phyloP scores from a whole-genome alignment of 108 stramenopile genomes.

The Nitzschia palea region DNA sequence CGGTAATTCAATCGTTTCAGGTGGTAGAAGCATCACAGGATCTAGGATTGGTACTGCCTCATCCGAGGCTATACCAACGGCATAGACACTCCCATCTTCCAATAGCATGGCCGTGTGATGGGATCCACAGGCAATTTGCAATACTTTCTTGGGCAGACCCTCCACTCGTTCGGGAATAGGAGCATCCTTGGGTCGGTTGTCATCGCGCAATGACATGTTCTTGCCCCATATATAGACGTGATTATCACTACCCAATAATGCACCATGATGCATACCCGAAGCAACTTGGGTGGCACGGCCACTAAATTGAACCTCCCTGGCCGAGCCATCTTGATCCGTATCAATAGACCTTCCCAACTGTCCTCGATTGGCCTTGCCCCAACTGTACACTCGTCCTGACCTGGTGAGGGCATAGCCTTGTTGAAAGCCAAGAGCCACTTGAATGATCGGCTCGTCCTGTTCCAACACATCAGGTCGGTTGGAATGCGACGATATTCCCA shows the following conservation, averaged over 20 bases:
- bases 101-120: constrained; percentile 82
- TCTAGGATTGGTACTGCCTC: constrained; percentile 56
- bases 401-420: constrained; percentile 81
- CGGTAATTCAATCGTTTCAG: constrained; percentile 57
- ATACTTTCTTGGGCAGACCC: constrained; percentile 58
- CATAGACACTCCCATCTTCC: constrained; percentile 84
- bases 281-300: constrained; percentile 52
- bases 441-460: constrained; percentile 65
- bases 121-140: constrained; percentile 72
- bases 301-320: constrained; percentile 18
- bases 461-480: constrained; percentile 5
- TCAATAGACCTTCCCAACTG: constrained; percentile 68
- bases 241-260: constrained; percentile 56
- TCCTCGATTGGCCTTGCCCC: constrained; percentile 87
- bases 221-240: constrained; percentile 84
- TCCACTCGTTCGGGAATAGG: constrained; percentile 51
- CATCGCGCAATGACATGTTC: constrained; percentile 38
- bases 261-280: constrained; percentile 79
- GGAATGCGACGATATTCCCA: constrained; percentile 32
- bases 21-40: constrained; percentile 68
- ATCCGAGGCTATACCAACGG: constrained; percentile 81
- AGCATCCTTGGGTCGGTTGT: constrained; percentile 38
- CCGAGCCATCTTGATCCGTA: constrained; percentile 36
- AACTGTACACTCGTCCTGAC: constrained; percentile 74
- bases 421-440: constrained; percentile 84